Evolutionary conservation across 106 monocot genomes (phyloP), one percentile per base, ranked within the genome.

Genomic region (Allium fistulosum): DNA sequence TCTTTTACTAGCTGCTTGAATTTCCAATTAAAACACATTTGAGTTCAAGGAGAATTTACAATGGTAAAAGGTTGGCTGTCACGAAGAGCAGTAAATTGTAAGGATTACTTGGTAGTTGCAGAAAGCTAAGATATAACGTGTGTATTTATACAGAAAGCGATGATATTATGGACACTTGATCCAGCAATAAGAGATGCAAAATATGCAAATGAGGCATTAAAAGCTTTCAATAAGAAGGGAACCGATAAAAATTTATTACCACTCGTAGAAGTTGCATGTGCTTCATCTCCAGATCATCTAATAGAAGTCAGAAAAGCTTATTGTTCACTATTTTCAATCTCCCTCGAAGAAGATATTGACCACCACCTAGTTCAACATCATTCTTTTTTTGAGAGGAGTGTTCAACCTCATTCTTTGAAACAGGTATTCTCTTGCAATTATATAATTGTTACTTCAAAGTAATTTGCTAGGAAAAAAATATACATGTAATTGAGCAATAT

Each of bases 271-370:
- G 69, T 90, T 28, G 77, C 90, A 6, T 90, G 90, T 53, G 82
- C 90, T 49, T 85, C 90, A 9, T 70, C 82, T 15, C 78, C 90
- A 4, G 82, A 85, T 16, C 90, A 90, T 78, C 70, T 90, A 57
- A 63, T 90, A 47, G 82, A 72, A 8, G 85, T 90, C 28, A 80
- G 90, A 57, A 70, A 73, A 63, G 73, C 83, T 22, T 90, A 90
- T 62, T 79, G 85, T 67, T 67, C 73, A 18, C 77, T 78, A 27
- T 90, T 73, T 67, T 26, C 17, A 13, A 59, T 80, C 51, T 90
- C 85, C n/a, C 61, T 90, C 2, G 90, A 90, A 71, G 90, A 90
- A 75, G 85, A 90, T 71, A 70, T 90, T 12, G 83, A 74, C 45
- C 66, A 48, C 17, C 69, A 53, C 51, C 78, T 78, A 15, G 13